A percentile compares a stretch with the other conserved stretches of the same genome.
These are phyloP conservation scores for Coleophoma eucalyptorum DNA, from an alignment of 2,329 filamentous ascomycete species.

Conservation along the genomic window DNA sequence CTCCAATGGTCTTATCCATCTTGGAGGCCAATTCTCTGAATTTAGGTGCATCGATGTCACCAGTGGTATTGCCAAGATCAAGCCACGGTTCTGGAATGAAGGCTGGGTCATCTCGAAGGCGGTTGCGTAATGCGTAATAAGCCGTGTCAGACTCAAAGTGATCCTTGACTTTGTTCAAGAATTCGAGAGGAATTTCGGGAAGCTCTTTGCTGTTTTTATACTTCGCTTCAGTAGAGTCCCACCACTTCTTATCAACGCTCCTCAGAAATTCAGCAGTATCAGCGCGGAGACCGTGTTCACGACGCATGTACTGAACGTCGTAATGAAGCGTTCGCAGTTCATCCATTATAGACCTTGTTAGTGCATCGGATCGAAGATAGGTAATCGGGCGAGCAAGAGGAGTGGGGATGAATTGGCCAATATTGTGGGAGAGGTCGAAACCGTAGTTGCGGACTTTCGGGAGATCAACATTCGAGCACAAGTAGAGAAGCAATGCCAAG, in stretches of 20 bases:
- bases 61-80: not conserved
- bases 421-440: slow-evolving; percentile 9
- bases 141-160: too few species aligned
- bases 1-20: not conserved
- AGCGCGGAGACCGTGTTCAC: too few species aligned
- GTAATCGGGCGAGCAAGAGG: slow-evolving; percentile 11
- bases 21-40: not conserved
- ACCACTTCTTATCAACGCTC: too few species aligned
- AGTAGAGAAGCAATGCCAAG: not conserved
- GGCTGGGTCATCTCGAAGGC: not conserved
- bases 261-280: too few species aligned
- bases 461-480: not conserved
- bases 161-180: not conserved
- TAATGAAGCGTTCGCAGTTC: slow-evolving; percentile 15
- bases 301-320: slow-evolving; percentile 8
- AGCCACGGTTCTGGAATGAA: not conserved
- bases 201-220: too few species aligned
- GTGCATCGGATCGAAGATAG: slow-evolving; percentile 3
- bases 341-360: too few species aligned
- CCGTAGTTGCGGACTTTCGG: not conserved
- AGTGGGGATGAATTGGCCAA: slow-evolving; percentile 20
- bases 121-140: not conserved
- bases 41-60: not conserved
- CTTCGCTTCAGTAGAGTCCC: too few species aligned
- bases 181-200: too few species aligned